These are phyloP conservation scores for Metarhizium anisopliae DNA, from an alignment of 2,329 filamentous ascomycete genomes.

Conservation along the genomic window DNA sequence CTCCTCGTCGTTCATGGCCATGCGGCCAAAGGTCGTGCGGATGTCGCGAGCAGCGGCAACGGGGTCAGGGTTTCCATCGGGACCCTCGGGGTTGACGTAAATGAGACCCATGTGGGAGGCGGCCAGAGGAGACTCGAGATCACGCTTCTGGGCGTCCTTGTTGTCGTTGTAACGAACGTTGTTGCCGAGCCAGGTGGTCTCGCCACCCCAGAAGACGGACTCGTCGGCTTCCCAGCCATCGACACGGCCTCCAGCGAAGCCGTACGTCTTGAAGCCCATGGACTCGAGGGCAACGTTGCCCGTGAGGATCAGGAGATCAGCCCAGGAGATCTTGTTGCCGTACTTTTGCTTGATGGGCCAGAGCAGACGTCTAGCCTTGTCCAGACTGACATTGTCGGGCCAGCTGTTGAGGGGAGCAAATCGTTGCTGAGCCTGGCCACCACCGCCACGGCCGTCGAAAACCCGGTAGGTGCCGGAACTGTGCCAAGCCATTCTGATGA, in stretches of 20 bases:
- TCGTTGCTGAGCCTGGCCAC: constrained; percentile 65
- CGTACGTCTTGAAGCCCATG: constrained; percentile 66
- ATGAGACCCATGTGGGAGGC: constrained; percentile 65
- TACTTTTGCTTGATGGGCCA: constrained; percentile 84
- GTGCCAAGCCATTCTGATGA: constrained; percentile 77
- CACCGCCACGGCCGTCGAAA: constrained; percentile 65
- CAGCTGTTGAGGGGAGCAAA: constrained; percentile 74
- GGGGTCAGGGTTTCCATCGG: constrained; percentile 62
- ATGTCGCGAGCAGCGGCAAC: constrained; percentile 63
- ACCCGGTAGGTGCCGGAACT: constrained; percentile 71
- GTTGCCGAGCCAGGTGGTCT: constrained; percentile 67
- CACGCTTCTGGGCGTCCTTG: constrained; percentile 47
- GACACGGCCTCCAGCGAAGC: constrained; percentile 62
- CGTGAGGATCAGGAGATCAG: constrained; percentile 60
- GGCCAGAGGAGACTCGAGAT: constrained; percentile 59
- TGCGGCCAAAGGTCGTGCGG: constrained; percentile 64
- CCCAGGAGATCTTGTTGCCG: constrained; percentile 74
- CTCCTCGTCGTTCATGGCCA: constrained; percentile 80
- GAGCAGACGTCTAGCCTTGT: constrained; percentile 71
- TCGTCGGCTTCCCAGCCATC: constrained; percentile 72
- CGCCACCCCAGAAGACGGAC: constrained; percentile 68
- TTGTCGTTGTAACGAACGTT: constrained; percentile 55
- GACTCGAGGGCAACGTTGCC: constrained; percentile 71
- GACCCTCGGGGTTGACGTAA: constrained; percentile 75
- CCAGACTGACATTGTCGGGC: constrained; percentile 70